Conservation (phyloP, 169 alveolate species). For the Blepharisma undulans region DNA sequence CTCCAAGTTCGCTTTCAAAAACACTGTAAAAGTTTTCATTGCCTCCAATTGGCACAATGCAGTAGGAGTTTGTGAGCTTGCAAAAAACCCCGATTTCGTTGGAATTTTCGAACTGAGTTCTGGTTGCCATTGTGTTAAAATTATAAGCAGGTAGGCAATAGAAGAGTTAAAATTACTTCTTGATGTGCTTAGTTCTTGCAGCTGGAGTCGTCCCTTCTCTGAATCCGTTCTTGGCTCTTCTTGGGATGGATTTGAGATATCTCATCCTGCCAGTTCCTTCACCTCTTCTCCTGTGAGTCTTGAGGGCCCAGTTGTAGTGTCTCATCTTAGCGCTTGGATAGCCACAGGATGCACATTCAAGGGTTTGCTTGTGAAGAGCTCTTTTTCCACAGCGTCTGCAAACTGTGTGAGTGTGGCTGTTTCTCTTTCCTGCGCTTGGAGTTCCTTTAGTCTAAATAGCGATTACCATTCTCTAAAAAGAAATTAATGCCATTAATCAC, state of each 20-base stretch:
- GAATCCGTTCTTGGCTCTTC: constrained; percentile 96
- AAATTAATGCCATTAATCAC: neutral
- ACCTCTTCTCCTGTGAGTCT: constrained; percentile 95
- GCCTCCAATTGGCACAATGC: constrained; percentile 95
- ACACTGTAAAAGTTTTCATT: constrained; percentile 95
- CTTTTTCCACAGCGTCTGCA: constrained; percentile 96
- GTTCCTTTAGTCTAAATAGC: constrained; percentile 89
- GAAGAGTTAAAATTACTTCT: constrained; percentile 4
- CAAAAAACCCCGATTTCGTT: constrained; percentile 98
- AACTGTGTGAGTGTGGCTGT: constrained; percentile 95
- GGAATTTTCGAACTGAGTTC: constrained; percentile 94
- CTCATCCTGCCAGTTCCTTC: constrained; percentile 98
- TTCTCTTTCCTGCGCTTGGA: constrained; percentile 95
- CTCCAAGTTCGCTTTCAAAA: constrained; percentile 93
- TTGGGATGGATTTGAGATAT: constrained; percentile 92
- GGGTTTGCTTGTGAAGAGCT: constrained; percentile 94
- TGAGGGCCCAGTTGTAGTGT: constrained; percentile 94
- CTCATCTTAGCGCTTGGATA: constrained; percentile 94
- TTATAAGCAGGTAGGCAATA: neutral
- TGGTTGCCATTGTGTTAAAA: constrained; percentile 37
- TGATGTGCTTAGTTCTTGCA: constrained; percentile 9
- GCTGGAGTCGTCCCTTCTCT: constrained; percentile 93
- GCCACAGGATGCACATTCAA: constrained; percentile 96
- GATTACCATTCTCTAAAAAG: neutral
- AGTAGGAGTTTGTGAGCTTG: constrained; percentile 95